Percentiles rank a stretch among this genome's conserved stretches.
Evolutionary conservation across 2,329 filamentous ascomycete species (phyloP).

Genomic region (Hirsutella rhossiliensis): DNA sequence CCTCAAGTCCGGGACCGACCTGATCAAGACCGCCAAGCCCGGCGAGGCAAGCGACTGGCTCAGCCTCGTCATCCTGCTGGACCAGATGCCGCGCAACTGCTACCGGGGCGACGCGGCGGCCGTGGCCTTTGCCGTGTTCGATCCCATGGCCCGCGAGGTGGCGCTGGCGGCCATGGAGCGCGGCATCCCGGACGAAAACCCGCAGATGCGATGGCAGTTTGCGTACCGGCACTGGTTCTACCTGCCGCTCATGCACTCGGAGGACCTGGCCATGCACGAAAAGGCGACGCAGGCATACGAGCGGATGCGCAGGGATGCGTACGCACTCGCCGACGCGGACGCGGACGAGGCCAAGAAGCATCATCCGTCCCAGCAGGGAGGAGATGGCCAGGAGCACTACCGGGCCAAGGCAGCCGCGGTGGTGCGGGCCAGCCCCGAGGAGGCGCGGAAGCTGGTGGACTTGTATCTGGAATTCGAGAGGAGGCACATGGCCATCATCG

Average conservation of each 20-base stretch:
- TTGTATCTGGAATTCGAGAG: conserved; percentile 21
- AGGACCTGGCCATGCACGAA: conserved; percentile 33
- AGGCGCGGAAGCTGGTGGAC: conserved; percentile 11
- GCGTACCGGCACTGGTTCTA: conserved; percentile 42
- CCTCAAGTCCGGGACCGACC: conserved; percentile 14
- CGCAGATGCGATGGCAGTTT: conserved; percentile 19
- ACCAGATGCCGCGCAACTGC: conserved; percentile 51
- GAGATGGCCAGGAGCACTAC: conserved; percentile 7
- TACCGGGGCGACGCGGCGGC: conserved; percentile 35
- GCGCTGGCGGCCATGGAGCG: conserved; percentile 20
- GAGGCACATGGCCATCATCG: conserved; percentile 37
- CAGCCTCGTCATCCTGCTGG: conserved; percentile 43
- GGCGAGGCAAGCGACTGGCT: conserved; percentile 26
- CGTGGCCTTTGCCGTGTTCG: conserved; percentile 41
- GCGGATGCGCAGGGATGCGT: conserved; percentile 19
- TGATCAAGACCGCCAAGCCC: conserved; percentile 16
- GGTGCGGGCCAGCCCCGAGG: conserved; percentile 12
- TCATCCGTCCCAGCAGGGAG: neutral
- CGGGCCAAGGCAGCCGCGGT: conserved; percentile 14
- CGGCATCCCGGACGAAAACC: conserved; percentile 14
- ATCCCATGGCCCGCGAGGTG: conserved; percentile 38
- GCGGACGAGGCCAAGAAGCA: neutral
- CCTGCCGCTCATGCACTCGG: conserved; percentile 48
- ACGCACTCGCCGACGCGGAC: conserved; percentile 13
- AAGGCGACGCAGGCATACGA: conserved; percentile 17